Evolutionary conservation across 371 early-diverging fungal species (phyloP).

Genomic region (Blakeslea trispora): DNA sequence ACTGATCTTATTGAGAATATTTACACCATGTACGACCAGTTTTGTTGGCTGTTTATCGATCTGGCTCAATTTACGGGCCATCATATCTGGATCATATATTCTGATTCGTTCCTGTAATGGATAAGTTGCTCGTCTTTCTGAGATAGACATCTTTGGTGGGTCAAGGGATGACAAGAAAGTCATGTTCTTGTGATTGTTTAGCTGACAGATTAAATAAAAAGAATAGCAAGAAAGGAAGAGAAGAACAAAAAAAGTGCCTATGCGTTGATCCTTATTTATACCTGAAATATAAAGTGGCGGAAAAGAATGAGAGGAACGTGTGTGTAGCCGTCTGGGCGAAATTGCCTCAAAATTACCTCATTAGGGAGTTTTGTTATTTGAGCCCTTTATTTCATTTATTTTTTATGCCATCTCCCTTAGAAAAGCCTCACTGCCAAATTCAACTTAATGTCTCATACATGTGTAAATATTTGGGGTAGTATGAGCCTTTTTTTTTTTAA

Average conservation of each 20-base stretch:
- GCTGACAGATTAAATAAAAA: too few species aligned
- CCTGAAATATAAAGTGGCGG: conserved; percentile 8
- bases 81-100: conserved; percentile 28
- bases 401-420: too few species aligned
- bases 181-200: too few species aligned
- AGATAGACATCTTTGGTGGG: conserved; percentile 21
- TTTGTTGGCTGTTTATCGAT: conserved; percentile 20
- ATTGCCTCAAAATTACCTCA: conserved; percentile 24
- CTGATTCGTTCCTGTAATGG: conserved; percentile 29
- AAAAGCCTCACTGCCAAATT: too few species aligned
- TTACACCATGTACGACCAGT: conserved; percentile 27
- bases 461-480: too few species aligned
- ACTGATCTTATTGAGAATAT: conserved; percentile 27
- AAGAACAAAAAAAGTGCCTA: background rate
- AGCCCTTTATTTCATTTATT: background rate
- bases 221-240: conserved; percentile 6
- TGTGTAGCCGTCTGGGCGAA: conserved; percentile 5
- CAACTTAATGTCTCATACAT: too few species aligned
- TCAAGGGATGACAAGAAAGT: conserved; percentile 1
- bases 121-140: conserved; percentile 28
- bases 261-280: conserved; percentile 18
- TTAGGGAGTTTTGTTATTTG: conserved; percentile 9
- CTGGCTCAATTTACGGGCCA: conserved; percentile 27
- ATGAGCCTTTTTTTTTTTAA: too few species aligned
- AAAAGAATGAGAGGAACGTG: conserved; percentile 24